These are phyloP conservation scores for Exidia glandulosa DNA, from an alignment of 768 basidiomycete species.

Conservation along the genomic window DNA sequence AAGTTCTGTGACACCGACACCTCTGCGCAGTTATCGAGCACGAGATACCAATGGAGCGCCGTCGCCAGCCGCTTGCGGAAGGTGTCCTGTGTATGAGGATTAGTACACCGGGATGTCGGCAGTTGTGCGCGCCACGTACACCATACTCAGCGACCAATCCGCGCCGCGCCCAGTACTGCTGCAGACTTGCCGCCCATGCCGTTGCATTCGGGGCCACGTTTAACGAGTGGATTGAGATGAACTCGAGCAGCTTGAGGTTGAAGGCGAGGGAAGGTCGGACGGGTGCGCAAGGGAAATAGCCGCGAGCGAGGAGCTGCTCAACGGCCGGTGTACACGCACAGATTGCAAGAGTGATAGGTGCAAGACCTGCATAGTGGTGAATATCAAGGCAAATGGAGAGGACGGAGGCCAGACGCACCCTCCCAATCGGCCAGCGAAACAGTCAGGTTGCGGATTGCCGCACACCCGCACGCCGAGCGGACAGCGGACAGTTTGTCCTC, in stretches of 20 bases:
- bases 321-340: not conserved
- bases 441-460: no score
- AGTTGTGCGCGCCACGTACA: not conserved
- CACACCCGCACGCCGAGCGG: no score
- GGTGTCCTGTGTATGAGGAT: not conserved
- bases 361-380: no score
- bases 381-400: no score
- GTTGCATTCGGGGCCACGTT: conserved; percentile 2
- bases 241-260: conserved; percentile 3
- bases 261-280: conserved; percentile 1
- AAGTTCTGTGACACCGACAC: not conserved
- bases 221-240: not conserved
- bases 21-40: not conserved
- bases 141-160: not conserved
- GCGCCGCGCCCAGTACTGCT: not conserved
- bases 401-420: no score
- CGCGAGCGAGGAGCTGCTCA: not conserved
- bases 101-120: not conserved
- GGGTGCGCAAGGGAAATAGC: conserved; percentile 6
- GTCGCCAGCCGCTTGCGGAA: not conserved
- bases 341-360: not conserved
- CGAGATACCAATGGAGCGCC: not conserved
- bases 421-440: no score
- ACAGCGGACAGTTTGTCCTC: no score
- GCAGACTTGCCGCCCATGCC: conserved; percentile 2